Evolutionary conservation across 768 basidiomycete species (phyloP), one percentile per base, ranked within the genome.

Genomic region (Lenzites betulinus): DNA sequence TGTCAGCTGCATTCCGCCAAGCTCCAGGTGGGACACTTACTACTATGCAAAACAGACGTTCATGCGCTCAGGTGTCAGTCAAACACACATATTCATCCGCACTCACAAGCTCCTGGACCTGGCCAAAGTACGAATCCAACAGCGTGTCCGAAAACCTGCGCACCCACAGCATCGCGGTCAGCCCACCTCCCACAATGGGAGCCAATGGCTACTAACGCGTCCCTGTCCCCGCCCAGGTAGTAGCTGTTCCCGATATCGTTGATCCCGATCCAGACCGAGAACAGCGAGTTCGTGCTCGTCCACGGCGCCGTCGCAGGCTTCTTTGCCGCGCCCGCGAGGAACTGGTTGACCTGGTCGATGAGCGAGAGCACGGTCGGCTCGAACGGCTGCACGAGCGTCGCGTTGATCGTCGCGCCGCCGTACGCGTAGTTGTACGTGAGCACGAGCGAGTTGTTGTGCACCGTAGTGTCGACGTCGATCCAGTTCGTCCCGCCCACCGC

Each of bases 191-290:
- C 42, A 20, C 11, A 5, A 16, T 11, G 39, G 30, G 18, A 20
- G 2, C 36, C 26, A 23, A 33, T 20, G 9, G 23, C 36, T 3
- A 72, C 83, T 54, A 65, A 85, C 83, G 81, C 80, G 51, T 64
- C 70, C 23, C 82, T 77, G 64, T 81, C 77, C 0, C 83, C 85
- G 28, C 73, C 62, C 52, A 71, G 20, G 51, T 76, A 79, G 58
- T 77, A 85, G 51, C 80, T 83, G 64, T 82, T 82, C 28, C 82
- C 84, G 33, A 89, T 79, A 65, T 89, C 88, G 65, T 89, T 89
- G 64, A 89, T 84, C 1, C 88, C 88, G 58, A 90, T 87, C 79
- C 80, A 89, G n/a, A 88, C 71, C 0, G 82, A 82, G 71, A 90
- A 89, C 48, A 89, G 65, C 53, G 85, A 68, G 66, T 88, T 83